phyloP scores from a whole-genome alignment of 2,329 filamentous ascomycete species.

The Penicillium polonicum region DNA sequence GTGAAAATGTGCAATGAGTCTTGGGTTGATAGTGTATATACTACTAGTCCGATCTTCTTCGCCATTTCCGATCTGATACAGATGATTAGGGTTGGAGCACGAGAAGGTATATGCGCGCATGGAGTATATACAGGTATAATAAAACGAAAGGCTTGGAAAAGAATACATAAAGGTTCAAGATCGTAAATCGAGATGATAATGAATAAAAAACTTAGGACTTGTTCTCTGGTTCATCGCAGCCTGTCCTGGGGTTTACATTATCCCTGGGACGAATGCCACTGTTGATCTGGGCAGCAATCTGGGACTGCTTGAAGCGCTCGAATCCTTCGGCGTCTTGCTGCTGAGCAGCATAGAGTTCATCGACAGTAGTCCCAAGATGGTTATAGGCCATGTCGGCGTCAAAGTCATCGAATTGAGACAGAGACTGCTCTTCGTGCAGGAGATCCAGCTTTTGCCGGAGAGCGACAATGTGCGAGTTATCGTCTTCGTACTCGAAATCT shows the following conservation, averaged over 20 bases:
- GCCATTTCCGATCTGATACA: too few species aligned
- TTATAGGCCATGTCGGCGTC: conserved; percentile 44
- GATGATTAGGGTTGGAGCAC: too few species aligned
- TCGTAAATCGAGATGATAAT: background rate
- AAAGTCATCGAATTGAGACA: conserved; percentile 39
- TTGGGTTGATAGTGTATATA: background rate
- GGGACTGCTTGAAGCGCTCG: conserved; percentile 45
- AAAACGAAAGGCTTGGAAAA: background rate
- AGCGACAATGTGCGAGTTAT: conserved; percentile 47
- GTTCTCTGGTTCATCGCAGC: background rate
- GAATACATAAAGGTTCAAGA: background rate
- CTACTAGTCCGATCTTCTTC: background rate
- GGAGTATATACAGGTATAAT: conserved; percentile 6
- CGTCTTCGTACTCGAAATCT: conserved; percentile 19
- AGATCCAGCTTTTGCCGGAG: conserved; percentile 46
- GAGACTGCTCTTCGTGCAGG: conserved; percentile 44
- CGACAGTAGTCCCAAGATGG: conserved; percentile 46
- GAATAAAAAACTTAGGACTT: background rate
- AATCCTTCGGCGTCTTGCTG: conserved; percentile 47
- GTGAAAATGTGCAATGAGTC: too few species aligned
- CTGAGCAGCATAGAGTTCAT: conserved; percentile 46
- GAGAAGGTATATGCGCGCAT: background rate
- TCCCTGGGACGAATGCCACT: conserved; percentile 29
- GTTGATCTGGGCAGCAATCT: conserved; percentile 49
- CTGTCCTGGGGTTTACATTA: background rate